Base-by-base conservation (phyloP, 768 basidiomycete species). In the Agrocybe praecox region DNA sequence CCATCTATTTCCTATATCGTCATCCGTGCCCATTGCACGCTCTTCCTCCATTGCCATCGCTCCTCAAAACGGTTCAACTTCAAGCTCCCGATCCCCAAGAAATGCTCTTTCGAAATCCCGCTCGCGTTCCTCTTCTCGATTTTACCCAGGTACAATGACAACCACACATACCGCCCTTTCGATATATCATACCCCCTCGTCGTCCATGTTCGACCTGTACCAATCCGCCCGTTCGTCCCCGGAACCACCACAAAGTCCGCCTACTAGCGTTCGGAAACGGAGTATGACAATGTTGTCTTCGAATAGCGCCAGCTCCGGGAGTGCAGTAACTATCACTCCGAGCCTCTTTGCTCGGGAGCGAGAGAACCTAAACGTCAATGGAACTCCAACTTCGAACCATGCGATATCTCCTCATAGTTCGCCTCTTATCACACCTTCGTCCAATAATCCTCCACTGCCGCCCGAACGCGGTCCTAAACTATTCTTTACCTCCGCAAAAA, bases 401-500 rank as follows among this genome's bases (percentile, higher is more conserved):
- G 26, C 61, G 22, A 52, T 56, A 29, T 44, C 47, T 65, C 26
- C 26, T 46, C 66, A 60, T 46, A 10, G 54, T 47, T 47, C 69
- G 23, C 57, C 52, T 3, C 53, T 50, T 17, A 29, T 58, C 6
- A 44, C 32, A n/a, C 55, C 58, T 6, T 42, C 53, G 12, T 12
- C 29, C 2, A 47, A 42, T 2, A 29, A 34, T 43, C 64, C 65
- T 23, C 67, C 65, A 14, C 64, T 69, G 6, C 71, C 72, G n/a
- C 80, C 76, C 0, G 85, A 83, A 26, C 75, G 69, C 1, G 82
- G 87, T 2, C 86, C 89, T 0, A 82, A 77, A 67, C 72, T 92
- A 11, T 90, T 92, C 69, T 87, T 89, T 65, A 83, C 89, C 6
- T 89, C 87, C 1, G 90, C 92, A 2, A 90, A 90, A 71, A 90